A percentile compares a stretch with the other conserved stretches of the same genome.
phyloP scores from a whole-genome alignment of 768 basidiomycete genomes.

The Tricholoma bakamatsutake region DNA sequence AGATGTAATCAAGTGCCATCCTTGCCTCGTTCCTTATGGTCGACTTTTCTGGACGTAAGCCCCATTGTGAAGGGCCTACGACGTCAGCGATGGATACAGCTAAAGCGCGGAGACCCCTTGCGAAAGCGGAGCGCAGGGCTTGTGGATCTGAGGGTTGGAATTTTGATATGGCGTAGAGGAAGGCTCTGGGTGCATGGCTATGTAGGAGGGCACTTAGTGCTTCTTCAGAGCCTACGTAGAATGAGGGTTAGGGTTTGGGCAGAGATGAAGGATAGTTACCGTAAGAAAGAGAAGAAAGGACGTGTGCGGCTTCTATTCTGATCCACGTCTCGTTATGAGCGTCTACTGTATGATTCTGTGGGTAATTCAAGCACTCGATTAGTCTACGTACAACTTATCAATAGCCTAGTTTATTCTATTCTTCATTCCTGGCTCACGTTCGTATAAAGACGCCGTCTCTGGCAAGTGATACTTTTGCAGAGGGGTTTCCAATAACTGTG shows the following conservation, averaged over 20 bases:
- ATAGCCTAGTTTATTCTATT: not conserved
- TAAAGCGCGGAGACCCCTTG: slow-evolving; percentile 58
- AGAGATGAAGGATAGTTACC: slow-evolving; percentile 28
- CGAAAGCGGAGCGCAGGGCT: slow-evolving; percentile 48
- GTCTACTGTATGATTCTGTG: slow-evolving; percentile 22
- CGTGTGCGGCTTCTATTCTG: slow-evolving; percentile 68
- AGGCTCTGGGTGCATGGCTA: slow-evolving; percentile 50
- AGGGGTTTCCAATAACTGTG: slow-evolving; percentile 72
- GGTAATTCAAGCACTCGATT: slow-evolving; percentile 51
- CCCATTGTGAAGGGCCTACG: slow-evolving; percentile 67
- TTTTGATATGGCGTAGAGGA: slow-evolving; percentile 56
- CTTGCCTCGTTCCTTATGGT: slow-evolving; percentile 45
- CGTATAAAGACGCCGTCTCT: slow-evolving; percentile 51
- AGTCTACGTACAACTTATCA: slow-evolving; percentile 33
- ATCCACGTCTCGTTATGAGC: slow-evolving; percentile 38
- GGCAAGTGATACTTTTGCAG: slow-evolving; percentile 57
- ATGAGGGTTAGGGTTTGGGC: not conserved
- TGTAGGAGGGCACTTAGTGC: slow-evolving; percentile 53
- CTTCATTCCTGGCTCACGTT: slow-evolving; percentile 30
- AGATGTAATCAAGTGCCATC: slow-evolving; percentile 38
- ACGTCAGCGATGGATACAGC: slow-evolving; percentile 57
- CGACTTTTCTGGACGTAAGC: slow-evolving; percentile 41
- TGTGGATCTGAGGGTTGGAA: slow-evolving; percentile 33
- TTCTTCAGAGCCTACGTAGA: slow-evolving; percentile 47
- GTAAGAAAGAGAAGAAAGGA: slow-evolving; percentile 68